Percentiles rank a stretch among this genome's conserved stretches.
phyloP scores from a whole-genome alignment of 345 rosid species.

The Clausena lansium region DNA sequence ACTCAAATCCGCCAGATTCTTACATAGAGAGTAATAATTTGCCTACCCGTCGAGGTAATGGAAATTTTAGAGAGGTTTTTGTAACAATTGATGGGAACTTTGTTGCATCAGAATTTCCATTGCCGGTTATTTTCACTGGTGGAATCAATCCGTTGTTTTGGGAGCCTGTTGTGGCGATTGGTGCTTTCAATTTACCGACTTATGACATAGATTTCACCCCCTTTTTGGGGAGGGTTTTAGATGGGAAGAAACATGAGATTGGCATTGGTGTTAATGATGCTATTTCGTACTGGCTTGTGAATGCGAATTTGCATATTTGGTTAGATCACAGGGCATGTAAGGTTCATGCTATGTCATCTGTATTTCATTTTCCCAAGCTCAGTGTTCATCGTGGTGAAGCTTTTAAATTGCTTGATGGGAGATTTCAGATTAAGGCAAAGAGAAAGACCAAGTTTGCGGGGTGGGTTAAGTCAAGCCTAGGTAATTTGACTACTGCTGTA shows the following conservation, averaged over 20 bases:
- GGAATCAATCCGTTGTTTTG: conserved; percentile 87
- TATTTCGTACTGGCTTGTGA: conserved; percentile 77
- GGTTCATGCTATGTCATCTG: conserved; percentile 42
- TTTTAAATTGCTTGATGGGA: conserved; percentile 63
- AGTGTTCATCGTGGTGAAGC: conserved; percentile 28
- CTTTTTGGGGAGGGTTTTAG: conserved; percentile 57
- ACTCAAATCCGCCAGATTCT: conserved; percentile 75
- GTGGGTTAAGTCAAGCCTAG: conserved; percentile 67
- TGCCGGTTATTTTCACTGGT: conserved; percentile 81
- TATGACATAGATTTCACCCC: conserved; percentile 79
- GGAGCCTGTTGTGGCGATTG: conserved; percentile 77
- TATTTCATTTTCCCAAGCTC: conserved; percentile 30
- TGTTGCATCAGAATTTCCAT: conserved; percentile 71
- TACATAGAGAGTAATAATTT: conserved; percentile 59
- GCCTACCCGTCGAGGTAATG: conserved; percentile 58
- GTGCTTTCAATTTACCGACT: conserved; percentile 74
- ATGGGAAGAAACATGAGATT: conserved; percentile 57
- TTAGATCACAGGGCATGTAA: conserved; percentile 32
- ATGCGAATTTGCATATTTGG: conserved; percentile 86
- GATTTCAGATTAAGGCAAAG: conserved; percentile 47
- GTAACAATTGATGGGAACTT: conserved; percentile 62
- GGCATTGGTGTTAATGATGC: conserved; percentile 54
- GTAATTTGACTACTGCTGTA: conserved; percentile 59
- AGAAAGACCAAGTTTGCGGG: conserved; percentile 47
- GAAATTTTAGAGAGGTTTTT: conserved; percentile 68